Conservation (phyloP, 192 early-diverging fungal genomes). For the Gryganskiella cystojenkinii region DNA sequence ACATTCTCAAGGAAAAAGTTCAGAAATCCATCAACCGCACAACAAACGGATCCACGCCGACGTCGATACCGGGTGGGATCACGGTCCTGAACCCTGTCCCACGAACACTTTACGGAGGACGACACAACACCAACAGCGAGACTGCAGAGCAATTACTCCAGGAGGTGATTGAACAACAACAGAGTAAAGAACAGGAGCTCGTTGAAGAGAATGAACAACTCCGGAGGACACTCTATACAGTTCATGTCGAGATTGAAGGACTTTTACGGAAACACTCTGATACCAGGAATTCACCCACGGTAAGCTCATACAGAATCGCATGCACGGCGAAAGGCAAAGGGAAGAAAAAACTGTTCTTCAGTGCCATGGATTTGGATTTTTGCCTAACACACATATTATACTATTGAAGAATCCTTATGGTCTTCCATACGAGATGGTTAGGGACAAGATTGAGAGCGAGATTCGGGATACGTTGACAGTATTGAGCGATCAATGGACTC, state of each 20-base stretch:
- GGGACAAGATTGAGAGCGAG: conserved; percentile 40
- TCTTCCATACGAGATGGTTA: conserved; percentile 43
- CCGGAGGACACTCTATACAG: conserved; percentile 45
- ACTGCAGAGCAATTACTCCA: conserved; percentile 37
- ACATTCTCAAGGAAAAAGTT: conserved; percentile 56
- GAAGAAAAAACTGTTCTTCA: too few relatives aligned
- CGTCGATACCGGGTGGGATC: conserved; percentile 36
- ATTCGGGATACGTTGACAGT: conserved; percentile 39
- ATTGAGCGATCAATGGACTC: conserved; percentile 40
- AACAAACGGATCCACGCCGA: conserved; percentile 8
- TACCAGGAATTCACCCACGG: conserved; percentile 4
- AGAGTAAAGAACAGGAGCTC: conserved; percentile 42
- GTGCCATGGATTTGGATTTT: neutral
- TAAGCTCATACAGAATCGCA: too few relatives aligned
- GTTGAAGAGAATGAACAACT: conserved; percentile 55
- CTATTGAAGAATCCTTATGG: conserved; percentile 29
- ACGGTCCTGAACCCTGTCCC: conserved; percentile 31
- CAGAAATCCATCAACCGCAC: conserved; percentile 51
- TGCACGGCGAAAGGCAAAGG: too few relatives aligned
- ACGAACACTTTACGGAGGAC: conserved; percentile 29
- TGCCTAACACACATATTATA: neutral
- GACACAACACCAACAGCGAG: conserved; percentile 20
- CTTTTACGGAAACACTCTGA: conserved; percentile 39
- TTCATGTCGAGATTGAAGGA: conserved; percentile 48
- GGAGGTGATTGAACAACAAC: conserved; percentile 48